A percentile compares a stretch with the other conserved stretches of the same genome.
Evolutionary conservation across 768 basidiomycete genomes (phyloP).

Genomic region (Myochromella boudieri): DNA sequence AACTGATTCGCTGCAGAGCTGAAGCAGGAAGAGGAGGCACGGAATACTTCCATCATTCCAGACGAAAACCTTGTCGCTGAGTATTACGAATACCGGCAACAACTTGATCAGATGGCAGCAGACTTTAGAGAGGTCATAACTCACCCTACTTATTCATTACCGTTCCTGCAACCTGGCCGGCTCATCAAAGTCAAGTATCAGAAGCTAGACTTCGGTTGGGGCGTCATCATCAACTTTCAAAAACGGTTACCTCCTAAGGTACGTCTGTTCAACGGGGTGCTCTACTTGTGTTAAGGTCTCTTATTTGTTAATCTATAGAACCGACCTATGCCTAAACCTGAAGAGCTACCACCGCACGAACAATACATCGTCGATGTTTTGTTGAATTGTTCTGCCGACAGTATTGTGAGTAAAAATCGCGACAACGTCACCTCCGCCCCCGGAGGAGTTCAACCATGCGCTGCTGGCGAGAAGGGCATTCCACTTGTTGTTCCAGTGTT

Average conservation of each 20-base stretch:
- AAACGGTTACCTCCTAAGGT: slow-evolving; percentile 87
- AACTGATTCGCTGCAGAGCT: slow-evolving; percentile 52
- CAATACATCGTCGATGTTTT: slow-evolving; percentile 94
- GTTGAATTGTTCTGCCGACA: slow-evolving; percentile 71
- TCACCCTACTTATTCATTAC: slow-evolving; percentile 92
- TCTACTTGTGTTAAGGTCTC: background rate
- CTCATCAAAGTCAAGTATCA: slow-evolving; percentile 89
- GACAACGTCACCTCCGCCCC: slow-evolving; percentile 56
- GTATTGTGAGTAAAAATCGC: slow-evolving; percentile 58
- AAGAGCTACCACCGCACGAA: slow-evolving; percentile 78
- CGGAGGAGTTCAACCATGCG: slow-evolving; percentile 74
- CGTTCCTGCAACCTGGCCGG: slow-evolving; percentile 90
- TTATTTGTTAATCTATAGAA: slow-evolving; percentile 38
- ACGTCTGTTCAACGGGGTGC: slow-evolving; percentile 11
- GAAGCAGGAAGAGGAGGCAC: slow-evolving; percentile 64
- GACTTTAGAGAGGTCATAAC: slow-evolving; percentile 94
- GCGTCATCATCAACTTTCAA: slow-evolving; percentile 88
- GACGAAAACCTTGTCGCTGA: slow-evolving; percentile 83
- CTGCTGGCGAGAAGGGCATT: slow-evolving; percentile 67
- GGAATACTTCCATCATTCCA: slow-evolving; percentile 66
- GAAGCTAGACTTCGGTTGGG: slow-evolving; percentile 94
- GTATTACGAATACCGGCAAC: slow-evolving; percentile 92
- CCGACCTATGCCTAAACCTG: slow-evolving; percentile 62
- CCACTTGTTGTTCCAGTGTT: slow-evolving; percentile 88
- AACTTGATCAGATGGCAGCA: slow-evolving; percentile 83